A percentile compares a stretch with the other conserved stretches of the same genome.
Evolutionary conservation across 257 asterid genomes (phyloP).

Genomic region (Verbascum thapsus): DNA sequence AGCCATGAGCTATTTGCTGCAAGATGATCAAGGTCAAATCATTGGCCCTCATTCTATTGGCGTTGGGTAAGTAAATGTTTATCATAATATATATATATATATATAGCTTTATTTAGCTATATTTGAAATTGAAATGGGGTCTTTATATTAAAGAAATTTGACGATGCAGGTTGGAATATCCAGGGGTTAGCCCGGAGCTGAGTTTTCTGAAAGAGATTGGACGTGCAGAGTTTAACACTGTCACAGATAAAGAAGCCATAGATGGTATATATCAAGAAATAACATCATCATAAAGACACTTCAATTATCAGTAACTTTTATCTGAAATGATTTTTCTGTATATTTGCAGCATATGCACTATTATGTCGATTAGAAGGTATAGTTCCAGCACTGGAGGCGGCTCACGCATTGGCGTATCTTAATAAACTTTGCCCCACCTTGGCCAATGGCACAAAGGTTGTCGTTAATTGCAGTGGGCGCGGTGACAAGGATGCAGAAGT

Average conservation of each 20-base stretch:
- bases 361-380: conserved; percentile 70
- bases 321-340: not conserved
- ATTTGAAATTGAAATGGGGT: no score
- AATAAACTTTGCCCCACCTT: conserved; percentile 56
- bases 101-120: no score
- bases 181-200: conserved; percentile 76
- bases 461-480: conserved; percentile 72
- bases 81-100: no score
- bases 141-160: no score
- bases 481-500: conserved; percentile 74
- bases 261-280: conserved; percentile 42
- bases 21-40: conserved; percentile 75
- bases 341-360: conserved; percentile 50
- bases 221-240: conserved; percentile 57
- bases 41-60: conserved; percentile 61
- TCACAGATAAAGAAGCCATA: conserved; percentile 71
- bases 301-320: not conserved
- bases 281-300: no score
- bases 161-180: conserved; percentile 65
- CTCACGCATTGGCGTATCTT: conserved; percentile 77
- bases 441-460: conserved; percentile 57
- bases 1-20: conserved; percentile 68
- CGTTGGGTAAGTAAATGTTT: conserved; percentile 47
- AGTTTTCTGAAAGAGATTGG: conserved; percentile 73
- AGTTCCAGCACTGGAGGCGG: conserved; percentile 71